These are phyloP conservation scores for Aspergillus tamarii DNA, from an alignment of 2,329 filamentous ascomycete species.

Conservation along the genomic window DNA sequence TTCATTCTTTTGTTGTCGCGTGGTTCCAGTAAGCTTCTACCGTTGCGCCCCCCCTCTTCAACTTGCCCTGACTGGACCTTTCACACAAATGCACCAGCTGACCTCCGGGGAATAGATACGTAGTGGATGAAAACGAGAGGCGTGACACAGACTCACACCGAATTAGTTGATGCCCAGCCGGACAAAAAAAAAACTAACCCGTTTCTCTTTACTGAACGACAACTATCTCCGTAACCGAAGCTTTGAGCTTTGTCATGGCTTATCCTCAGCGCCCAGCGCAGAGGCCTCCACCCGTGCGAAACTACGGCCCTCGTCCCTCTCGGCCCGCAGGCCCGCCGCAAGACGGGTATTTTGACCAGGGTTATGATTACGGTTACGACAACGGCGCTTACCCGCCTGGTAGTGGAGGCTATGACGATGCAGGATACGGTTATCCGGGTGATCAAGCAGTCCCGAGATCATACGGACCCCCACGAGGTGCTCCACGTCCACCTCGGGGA, in stretches of 20 bases:
- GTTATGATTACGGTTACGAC: slow-evolving; percentile 32
- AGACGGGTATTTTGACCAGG: slow-evolving; percentile 31
- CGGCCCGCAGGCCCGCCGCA: slow-evolving; percentile 27
- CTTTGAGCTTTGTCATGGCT: slow-evolving; percentile 33
- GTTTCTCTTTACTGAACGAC: neutral
- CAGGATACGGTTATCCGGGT: slow-evolving; percentile 31
- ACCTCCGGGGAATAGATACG: neutral
- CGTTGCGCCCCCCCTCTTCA: neutral
- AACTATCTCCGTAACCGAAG: neutral
- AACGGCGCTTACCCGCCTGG: slow-evolving; percentile 26
- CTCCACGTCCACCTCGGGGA: slow-evolving; percentile 37
- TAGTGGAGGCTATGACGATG: slow-evolving; percentile 30
- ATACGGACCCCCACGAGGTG: slow-evolving; percentile 30
- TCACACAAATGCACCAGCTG: neutral
- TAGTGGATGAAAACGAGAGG: neutral
- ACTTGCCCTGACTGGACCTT: neutral
- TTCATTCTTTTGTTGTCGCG: slow-evolving; percentile 2
- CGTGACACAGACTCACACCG: neutral
- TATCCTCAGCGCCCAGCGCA: slow-evolving; percentile 39
- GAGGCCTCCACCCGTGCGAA: slow-evolving; percentile 38
- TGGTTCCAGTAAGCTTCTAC: slow-evolving; percentile 4
- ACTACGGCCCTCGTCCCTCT: slow-evolving; percentile 31
- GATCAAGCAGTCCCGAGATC: slow-evolving; percentile 30
- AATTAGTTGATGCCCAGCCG: neutral
- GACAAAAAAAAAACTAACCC: neutral